Evolutionary conservation across 2,329 filamentous ascomycete species (phyloP).

Genomic region (Cladosporium cucumerinum): DNA sequence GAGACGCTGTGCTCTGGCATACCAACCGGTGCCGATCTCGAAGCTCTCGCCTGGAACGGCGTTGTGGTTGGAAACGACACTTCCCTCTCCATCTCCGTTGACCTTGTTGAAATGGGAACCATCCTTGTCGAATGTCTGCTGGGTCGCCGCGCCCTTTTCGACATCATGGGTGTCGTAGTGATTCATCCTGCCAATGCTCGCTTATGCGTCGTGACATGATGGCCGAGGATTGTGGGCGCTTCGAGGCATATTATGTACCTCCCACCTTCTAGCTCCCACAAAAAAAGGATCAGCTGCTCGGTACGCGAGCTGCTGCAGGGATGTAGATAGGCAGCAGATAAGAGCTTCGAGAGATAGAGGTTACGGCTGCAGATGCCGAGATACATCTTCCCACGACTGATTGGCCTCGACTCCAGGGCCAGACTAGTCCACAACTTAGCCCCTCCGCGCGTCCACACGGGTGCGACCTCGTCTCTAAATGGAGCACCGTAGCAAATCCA

Average conservation of each 20-base stretch:
- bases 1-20: conserved; percentile 59
- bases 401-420: background rate
- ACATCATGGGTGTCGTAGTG: conserved; percentile 4
- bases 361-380: background rate
- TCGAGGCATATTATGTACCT: background rate
- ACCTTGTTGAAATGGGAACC: background rate
- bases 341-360: background rate
- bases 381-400: background rate
- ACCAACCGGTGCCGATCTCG: conserved; percentile 53
- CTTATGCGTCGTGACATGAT: background rate
- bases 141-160: background rate
- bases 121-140: background rate
- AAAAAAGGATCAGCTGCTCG: background rate
- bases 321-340: background rate
- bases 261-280: too few relatives aligned
- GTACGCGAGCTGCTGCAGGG: background rate
- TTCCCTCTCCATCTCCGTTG: background rate
- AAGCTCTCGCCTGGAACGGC: conserved; percentile 59
- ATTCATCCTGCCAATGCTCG: conserved; percentile 1
- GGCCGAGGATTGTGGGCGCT: background rate
- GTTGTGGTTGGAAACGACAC: background rate
- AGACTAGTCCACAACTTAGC: background rate
- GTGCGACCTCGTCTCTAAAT: background rate
- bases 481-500: background rate
- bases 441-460: background rate